Conservation (phyloP, 768 basidiomycete species). For the Lentinula sp. region DNA sequence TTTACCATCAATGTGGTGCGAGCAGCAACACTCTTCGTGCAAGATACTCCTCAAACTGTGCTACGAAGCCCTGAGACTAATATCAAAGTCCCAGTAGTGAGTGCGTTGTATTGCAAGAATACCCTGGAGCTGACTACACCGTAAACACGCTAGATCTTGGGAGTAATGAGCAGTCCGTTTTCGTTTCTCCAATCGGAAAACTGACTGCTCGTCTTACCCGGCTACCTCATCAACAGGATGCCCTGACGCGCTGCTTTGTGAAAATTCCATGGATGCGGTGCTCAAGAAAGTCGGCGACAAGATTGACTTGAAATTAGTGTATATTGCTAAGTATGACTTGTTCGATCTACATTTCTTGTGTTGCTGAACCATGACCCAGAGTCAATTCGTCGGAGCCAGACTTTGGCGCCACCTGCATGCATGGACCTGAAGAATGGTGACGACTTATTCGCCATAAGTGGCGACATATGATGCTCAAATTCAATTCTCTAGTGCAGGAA, state of each 20-base stretch:
- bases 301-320: slow-evolving; percentile 63
- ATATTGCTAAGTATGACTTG: slow-evolving; percentile 62
- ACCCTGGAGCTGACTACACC: neutral
- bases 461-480: neutral
- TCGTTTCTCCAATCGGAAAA: neutral
- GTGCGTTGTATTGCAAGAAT: neutral
- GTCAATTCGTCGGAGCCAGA: slow-evolving; percentile 55
- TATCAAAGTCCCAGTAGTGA: slow-evolving; percentile 36
- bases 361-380: slow-evolving; percentile 28
- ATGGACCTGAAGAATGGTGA: slow-evolving; percentile 64
- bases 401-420: slow-evolving; percentile 79
- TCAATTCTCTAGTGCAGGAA: slow-evolving; percentile 53
- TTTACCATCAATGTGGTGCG: neutral
- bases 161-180: slow-evolving; percentile 39
- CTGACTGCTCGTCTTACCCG: neutral
- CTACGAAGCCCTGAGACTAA: slow-evolving; percentile 6
- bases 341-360: slow-evolving; percentile 3
- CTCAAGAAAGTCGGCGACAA: slow-evolving; percentile 55
- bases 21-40: neutral
- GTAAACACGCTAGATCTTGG: slow-evolving; percentile 21
- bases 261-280: slow-evolving; percentile 69
- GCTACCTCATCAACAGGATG: slow-evolving; percentile 23
- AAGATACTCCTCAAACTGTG: neutral
- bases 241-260: slow-evolving; percentile 81
- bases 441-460: neutral